Evolutionary conservation across 2,329 filamentous ascomycete species (phyloP), one percentile per base, ranked within the genome.

Genomic region (Neospermospora avenae): DNA sequence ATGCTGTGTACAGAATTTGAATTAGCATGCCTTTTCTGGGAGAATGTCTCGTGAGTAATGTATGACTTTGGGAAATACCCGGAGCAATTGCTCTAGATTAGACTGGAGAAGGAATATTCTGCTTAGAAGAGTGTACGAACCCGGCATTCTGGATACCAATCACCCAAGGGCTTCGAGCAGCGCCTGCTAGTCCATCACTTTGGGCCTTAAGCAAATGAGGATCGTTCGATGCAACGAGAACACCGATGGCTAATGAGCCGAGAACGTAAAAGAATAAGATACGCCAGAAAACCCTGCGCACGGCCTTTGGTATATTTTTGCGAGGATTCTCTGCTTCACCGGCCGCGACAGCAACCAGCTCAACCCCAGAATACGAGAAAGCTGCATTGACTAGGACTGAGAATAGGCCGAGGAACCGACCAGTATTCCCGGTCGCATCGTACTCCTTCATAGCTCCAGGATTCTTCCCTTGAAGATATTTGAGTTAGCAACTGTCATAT

Each of bases 281-380:
- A 34, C 90, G 86, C 73, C 90, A 92, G 73, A 93, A 92, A 1
- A 93, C 89, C 52, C 87, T 85, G 62, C 91, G 91, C 74, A 85
- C 92, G 1, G 90, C 90, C 42, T 82, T 84, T 0, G 89, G 89
- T 73, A 95, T 84, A 20, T 87, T 82, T 18, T 75, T 76, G 16
- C 88, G 84, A 0, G 89, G 88, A 66, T 90, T 88, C 67, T 88
- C 82, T 0, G 88, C 82, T 72, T 91, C 89, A 18, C 86, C 87
- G 2, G 88, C 87, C 75, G 75, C 74, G 28, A 77, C 72, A 25
- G 75, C 75, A 35, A 77, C 74, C 57, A 76, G 69, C 65, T 77
- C 76, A 22, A 75, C 76, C 18, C 80, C 80, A 11, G 77, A 77
- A 20, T 78, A 81, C 3, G 77, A 75, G 69, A 80, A 81, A 0